Evolutionary conservation across 805 yeast genomes (phyloP), one percentile per base, ranked within the genome.

Genomic region (Saturnispora sanitii): DNA sequence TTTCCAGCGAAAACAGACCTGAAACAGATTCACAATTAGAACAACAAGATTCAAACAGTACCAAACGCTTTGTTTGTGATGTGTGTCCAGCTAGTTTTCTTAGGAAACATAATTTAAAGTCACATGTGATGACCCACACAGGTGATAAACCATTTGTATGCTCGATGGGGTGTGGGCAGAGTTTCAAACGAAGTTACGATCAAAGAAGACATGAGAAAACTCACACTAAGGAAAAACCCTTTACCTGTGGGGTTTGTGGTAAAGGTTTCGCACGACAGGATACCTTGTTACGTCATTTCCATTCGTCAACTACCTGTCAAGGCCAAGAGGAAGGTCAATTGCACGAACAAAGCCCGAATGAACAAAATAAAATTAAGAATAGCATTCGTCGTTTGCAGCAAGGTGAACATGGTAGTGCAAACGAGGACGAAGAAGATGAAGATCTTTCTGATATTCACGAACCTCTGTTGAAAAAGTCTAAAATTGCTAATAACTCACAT

Each of bases 161-260:
- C 57, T 11, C 13, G n/a, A 46, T 69, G 11, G 67, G 70, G 22
- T 83, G 94, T 52, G 62, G 68, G 39, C 64, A 73, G 35, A 71
- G 67, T 47, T 83, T 84, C 57, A 68, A 92, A 45, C 66, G 94
- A 35, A 69, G 75, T 23, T 88, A 82, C 56, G 94, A 84, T 56
- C 65, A 84, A 51, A 81, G 77, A 52, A 68, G 94, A 40, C 94
- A 83, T 52, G 73, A 72, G 43, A 79, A 79, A 57, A 65, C 79
- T 27, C 94, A 83, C 53, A 73, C 86, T 0, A 90, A 90, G 18
- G 85, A 76, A 48, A 77, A 73, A 54, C 88, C 90, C 1, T 77
- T 62, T 54, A 59, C 55, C 32, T 83, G 94, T 55, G 61, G 60
- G 16, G 63, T 64, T 35, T 83, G 94, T 60, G 71, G 71, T 13